These are phyloP conservation scores for Nakazawaea siamensis DNA, from an alignment of 805 yeast species.

Conservation along the genomic window DNA sequence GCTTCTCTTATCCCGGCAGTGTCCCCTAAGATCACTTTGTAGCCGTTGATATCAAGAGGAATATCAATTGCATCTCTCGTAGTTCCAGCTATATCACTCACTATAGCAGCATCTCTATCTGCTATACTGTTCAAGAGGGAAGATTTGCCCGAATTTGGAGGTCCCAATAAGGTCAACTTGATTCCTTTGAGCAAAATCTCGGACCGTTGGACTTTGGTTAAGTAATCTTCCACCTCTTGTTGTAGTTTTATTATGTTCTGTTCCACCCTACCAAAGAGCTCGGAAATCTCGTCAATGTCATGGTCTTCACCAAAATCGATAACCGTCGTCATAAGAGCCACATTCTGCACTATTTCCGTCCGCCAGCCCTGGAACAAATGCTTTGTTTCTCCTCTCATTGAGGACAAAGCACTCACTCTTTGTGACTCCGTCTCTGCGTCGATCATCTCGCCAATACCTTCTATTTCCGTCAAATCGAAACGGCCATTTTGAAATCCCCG, in stretches of 20 bases:
- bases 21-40: slow-evolving; percentile 76
- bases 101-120: slow-evolving; percentile 79
- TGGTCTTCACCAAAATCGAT: slow-evolving; percentile 96
- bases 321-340: slow-evolving; percentile 76
- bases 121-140: slow-evolving; percentile 74
- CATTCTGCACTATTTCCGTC: slow-evolving; percentile 46
- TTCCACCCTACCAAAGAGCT: slow-evolving; percentile 43
- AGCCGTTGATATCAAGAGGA: slow-evolving; percentile 75
- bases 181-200: slow-evolving; percentile 69
- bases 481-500: slow-evolving; percentile 82
- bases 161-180: slow-evolving; percentile 68
- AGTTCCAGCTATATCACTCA: slow-evolving; percentile 87
- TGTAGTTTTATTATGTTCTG: slow-evolving; percentile 31
- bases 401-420: slow-evolving; percentile 61
- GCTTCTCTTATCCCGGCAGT: slow-evolving; percentile 81
- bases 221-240: slow-evolving; percentile 34
- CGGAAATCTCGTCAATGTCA: slow-evolving; percentile 58
- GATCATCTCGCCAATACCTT: slow-evolving; percentile 81
- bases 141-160: slow-evolving; percentile 96
- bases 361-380: slow-evolving; percentile 60
- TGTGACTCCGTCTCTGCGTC: slow-evolving; percentile 94
- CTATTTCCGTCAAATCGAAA: slow-evolving; percentile 82
- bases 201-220: slow-evolving; percentile 42
- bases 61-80: slow-evolving; percentile 85
- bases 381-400: slow-evolving; percentile 65